phyloP scores from a whole-genome alignment of 352 stramenopile species.

The Saprolegnia diclina region DNA sequence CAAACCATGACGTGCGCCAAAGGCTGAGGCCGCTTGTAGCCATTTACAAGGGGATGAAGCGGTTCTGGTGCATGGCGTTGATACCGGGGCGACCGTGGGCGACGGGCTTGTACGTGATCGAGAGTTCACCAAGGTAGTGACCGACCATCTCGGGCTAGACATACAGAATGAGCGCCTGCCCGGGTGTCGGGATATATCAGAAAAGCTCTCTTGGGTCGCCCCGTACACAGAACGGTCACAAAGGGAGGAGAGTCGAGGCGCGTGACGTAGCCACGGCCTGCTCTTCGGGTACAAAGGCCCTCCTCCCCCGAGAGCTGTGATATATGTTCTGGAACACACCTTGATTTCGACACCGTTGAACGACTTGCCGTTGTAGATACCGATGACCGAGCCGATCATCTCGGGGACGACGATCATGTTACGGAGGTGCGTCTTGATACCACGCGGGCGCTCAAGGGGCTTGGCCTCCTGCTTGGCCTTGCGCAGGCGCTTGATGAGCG shows the following conservation, averaged over 20 bases:
- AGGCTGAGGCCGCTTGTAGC: constrained; percentile 1
- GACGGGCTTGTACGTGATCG: constrained; percentile 98
- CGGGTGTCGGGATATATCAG: constrained; percentile 2
- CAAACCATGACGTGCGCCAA: not conserved
- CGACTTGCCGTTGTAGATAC: constrained; percentile 99
- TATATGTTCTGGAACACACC: constrained; percentile 80
- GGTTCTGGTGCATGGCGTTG: constrained; percentile 93
- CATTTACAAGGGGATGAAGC: constrained; percentile 99
- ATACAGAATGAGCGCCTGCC: constrained; percentile 9
- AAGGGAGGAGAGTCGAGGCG: constrained; percentile 58
- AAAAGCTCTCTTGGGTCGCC: constrained; percentile 77
- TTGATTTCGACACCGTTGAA: constrained; percentile 99
- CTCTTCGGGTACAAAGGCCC: constrained; percentile 72
- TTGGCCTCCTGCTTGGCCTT: constrained; percentile 98
- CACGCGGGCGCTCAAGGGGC: constrained; percentile 96
- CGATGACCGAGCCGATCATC: constrained; percentile 99
- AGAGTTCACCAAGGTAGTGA: constrained; percentile 99
- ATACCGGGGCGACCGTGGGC: constrained; percentile 98
- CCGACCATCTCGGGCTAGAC: constrained; percentile 97
- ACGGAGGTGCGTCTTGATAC: constrained; percentile 99
- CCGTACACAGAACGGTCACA: constrained; percentile 85
- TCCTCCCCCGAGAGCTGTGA: constrained; percentile 74
- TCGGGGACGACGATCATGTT: constrained; percentile 99
- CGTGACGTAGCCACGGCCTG: constrained; percentile 26
- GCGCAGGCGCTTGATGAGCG: constrained; percentile 98